These are phyloP conservation scores for Strobilomyces echinocephalus DNA, from an alignment of 768 basidiomycete species.

Conservation along the genomic window DNA sequence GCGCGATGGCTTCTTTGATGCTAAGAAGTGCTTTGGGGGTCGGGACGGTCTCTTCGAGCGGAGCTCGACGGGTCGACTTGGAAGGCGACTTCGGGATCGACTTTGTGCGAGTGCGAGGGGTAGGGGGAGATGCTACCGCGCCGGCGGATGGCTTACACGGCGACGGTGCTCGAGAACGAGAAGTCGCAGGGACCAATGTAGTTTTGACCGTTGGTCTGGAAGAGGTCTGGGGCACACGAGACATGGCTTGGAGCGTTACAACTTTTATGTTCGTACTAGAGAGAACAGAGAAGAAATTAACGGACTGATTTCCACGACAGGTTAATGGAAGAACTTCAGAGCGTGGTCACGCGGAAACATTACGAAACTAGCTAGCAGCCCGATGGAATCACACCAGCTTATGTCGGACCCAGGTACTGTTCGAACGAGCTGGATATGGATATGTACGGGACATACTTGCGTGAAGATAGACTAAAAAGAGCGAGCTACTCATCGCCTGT, in stretches of 20 bases:
- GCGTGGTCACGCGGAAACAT: conserved; percentile 13
- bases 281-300: neutral
- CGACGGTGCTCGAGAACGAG: conserved; percentile 31
- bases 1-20: conserved; percentile 74
- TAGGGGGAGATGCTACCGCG: conserved; percentile 20
- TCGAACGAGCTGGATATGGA: neutral
- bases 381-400: neutral
- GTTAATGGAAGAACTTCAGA: neutral
- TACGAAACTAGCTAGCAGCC: conserved; percentile 14
- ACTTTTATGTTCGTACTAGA: conserved; percentile 6
- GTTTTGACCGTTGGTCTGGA: conserved; percentile 31
- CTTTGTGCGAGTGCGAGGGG: conserved; percentile 35
- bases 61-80: conserved; percentile 24
- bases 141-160: conserved; percentile 29
- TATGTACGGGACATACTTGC: neutral
- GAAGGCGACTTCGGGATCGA: conserved; percentile 34
- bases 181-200: conserved; percentile 21
- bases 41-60: conserved; percentile 19
- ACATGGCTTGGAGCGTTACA: conserved; percentile 26
- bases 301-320: neutral
- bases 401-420: neutral
- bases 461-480: neutral
- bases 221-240: conserved; percentile 37
- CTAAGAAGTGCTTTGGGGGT: conserved; percentile 39
- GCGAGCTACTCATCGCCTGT: neutral